Evolutionary conservation across 75 land plant genomes (phyloP), one percentile per base, ranked within the genome.

Genomic region (Pinus tabuliformis): DNA sequence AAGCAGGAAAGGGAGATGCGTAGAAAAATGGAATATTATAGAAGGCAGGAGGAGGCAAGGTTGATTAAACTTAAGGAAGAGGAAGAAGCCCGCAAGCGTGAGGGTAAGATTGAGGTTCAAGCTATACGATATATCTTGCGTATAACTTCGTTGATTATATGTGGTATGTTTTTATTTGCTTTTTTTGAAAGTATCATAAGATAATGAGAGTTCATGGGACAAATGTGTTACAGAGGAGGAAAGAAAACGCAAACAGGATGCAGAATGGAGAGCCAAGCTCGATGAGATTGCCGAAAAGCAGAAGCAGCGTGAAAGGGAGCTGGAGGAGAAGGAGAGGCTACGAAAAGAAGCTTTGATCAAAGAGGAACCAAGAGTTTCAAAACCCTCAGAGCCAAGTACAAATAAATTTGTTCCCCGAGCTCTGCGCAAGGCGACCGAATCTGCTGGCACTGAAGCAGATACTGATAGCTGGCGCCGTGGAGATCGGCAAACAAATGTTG

Each of bases 251-350:
- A 89, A 75, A 64, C 96, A 95, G 81, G 99, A 94, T 58, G 98
- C 93, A 18, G 99, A 95, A 61, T 77, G 88, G 57, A 91, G 60
- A 57, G 98, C 98, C 3, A 95, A 92, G 74, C 78, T 95, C 62
- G 99, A 97, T 76, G 96, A 95, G 79, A 92, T 95, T 33, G 98
- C 99, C 60, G 95, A 87, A 21, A 97, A 87, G 77, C 98, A 95
- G 80, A 84, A 92, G 73, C 93, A 89, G 75, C 72, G 92, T 62
- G 98, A 95, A 75, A 42, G 63, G 60, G 98, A 95, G 57, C 33
- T 87, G 16, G 99, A 97, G 74, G 92, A 94, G 77, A 86, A 87
- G 49, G 95, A 86, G 60, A 83, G 82, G 71, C 75, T 63, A 75
- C 83, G 89, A 57, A 90, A 86, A 65, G 95, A 89, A 77, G 77